A percentile compares a stretch with the other conserved stretches of the same genome.
Conservation (phyloP, 108 stramenopile genomes). For the Skeletonema menzelii region DNA sequence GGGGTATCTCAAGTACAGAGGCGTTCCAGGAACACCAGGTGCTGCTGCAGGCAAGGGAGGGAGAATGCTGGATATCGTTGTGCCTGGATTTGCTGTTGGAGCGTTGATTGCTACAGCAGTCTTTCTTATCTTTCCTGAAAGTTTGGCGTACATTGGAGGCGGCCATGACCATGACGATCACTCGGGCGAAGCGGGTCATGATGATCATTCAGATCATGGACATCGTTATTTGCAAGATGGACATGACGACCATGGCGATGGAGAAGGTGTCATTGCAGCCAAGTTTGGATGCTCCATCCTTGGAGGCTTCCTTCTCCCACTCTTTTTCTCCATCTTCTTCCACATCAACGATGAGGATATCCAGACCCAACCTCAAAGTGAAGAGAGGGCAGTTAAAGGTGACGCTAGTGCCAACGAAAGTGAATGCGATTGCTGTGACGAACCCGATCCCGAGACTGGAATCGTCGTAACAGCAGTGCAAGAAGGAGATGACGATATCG, state of each 20-base stretch:
- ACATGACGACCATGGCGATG: conserved; percentile 45
- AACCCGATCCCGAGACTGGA: conserved; percentile 10
- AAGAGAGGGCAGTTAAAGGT: conserved; percentile 3
- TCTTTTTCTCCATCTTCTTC: conserved; percentile 54
- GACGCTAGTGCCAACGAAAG: not conserved
- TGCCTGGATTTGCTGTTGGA: conserved; percentile 62
- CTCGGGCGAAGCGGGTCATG: conserved; percentile 19
- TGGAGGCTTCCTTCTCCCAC: conserved; percentile 69
- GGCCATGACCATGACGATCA: conserved; percentile 22
- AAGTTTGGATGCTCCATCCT: conserved; percentile 69
- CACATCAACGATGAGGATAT: conserved; percentile 24
- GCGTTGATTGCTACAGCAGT: conserved; percentile 68
- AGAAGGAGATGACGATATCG: not conserved
- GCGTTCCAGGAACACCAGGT: not conserved
- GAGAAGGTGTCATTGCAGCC: conserved; percentile 50
- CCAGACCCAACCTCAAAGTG: not conserved
- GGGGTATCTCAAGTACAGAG: conserved; percentile 3
- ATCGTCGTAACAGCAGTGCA: not conserved
- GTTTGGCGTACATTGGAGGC: conserved; percentile 41
- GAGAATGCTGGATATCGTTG: conserved; percentile 20
- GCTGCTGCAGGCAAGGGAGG: not conserved
- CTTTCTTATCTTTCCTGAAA: conserved; percentile 68
- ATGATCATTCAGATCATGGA: conserved; percentile 29
- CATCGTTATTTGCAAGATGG: conserved; percentile 31
- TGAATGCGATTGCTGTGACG: conserved; percentile 10